phyloP scores from a whole-genome alignment of 352 stramenopile genomes.

The Phytophthora rubi region DNA sequence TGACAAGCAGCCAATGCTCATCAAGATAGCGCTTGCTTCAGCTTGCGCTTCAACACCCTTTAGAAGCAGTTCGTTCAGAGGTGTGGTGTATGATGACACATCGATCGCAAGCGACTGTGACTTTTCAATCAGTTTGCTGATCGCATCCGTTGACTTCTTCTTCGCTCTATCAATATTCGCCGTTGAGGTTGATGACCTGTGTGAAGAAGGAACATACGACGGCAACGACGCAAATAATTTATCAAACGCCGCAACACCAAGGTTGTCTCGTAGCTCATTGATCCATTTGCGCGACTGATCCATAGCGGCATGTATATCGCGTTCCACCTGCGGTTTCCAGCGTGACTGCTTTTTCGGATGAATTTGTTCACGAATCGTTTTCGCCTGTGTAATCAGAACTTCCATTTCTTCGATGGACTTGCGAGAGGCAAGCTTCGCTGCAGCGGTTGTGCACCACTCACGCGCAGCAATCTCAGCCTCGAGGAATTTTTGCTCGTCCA shows the following conservation, averaged over 20 bases:
- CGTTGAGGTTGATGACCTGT: slow-evolving; percentile 29
- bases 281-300: slow-evolving; percentile 78
- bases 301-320: slow-evolving; percentile 75
- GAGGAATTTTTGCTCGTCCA: slow-evolving; percentile 87
- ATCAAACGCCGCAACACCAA: slow-evolving; percentile 67
- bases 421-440: slow-evolving; percentile 55
- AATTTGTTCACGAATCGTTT: slow-evolving; percentile 73
- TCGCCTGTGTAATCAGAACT: slow-evolving; percentile 58
- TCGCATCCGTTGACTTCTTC: slow-evolving; percentile 65
- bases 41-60: slow-evolving; percentile 53
- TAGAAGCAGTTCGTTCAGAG: slow-evolving; percentile 61
- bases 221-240: slow-evolving; percentile 56
- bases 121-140: slow-evolving; percentile 75
- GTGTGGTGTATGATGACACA: slow-evolving; percentile 67
- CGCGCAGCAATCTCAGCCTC: slow-evolving; percentile 80
- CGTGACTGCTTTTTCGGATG: slow-evolving; percentile 78
- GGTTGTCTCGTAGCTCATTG: slow-evolving; percentile 72
- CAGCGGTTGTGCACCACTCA: slow-evolving; percentile 74
- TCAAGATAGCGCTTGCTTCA: slow-evolving; percentile 60
- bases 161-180: slow-evolving; percentile 51
- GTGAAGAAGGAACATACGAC: slow-evolving; percentile 33
- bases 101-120: slow-evolving; percentile 64
- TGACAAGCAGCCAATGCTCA: slow-evolving; percentile 56
- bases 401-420: slow-evolving; percentile 79
- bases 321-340: slow-evolving; percentile 87